Base-by-base conservation (phyloP, 768 basidiomycete genomes). In the Boletus fagicola region DNA sequence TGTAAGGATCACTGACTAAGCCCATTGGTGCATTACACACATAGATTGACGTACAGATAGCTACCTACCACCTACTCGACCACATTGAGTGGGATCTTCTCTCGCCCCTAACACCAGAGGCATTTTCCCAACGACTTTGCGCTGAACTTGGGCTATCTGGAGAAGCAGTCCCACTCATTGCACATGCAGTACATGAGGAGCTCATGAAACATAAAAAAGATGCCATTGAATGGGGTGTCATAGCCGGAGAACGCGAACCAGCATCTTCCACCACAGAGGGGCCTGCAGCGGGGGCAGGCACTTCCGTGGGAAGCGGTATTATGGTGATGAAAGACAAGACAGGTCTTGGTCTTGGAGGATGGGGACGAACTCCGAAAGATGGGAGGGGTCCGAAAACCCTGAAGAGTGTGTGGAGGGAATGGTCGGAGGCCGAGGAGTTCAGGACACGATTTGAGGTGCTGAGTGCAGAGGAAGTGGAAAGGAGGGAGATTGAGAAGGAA, bases 1-100 rank as follows among this genome's bases (percentile, higher is more conserved):
- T 56, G 56, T 31, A 45, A 57, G 43, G 59, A 49, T 63, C 30
- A 51, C 50, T 56, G 38, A 61, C 61, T 38, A 30, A 57, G 40
- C 51, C 40, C 24, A 40, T 42, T 53, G 49, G 50, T 45, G 22
- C 26, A 40, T 52, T 33, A 46, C 45, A 30, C 49, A 54, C n/a
- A 33, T 20, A 97, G 93, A 92, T 99, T 68, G 97, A 99, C 75
- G 93, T 98, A 26, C 97, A 99, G 72, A 89, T 99, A 68, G 92
- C 88, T 24, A 90, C 88, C 47, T 81, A 94, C 69, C 93, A 96
- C 71, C 80, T 99, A 1, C 78, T 90, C 55, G 97, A 99, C 75
- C 91, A 94, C 68, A 94, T 99, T 62, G 97, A 99, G 74, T 99
- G 96, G 96, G 96, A 99, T 73, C 81, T 98, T n/a, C 83, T 91